Base-by-base conservation (phyloP, 345 rosid genomes). In the Schrenkiella parvula region DNA sequence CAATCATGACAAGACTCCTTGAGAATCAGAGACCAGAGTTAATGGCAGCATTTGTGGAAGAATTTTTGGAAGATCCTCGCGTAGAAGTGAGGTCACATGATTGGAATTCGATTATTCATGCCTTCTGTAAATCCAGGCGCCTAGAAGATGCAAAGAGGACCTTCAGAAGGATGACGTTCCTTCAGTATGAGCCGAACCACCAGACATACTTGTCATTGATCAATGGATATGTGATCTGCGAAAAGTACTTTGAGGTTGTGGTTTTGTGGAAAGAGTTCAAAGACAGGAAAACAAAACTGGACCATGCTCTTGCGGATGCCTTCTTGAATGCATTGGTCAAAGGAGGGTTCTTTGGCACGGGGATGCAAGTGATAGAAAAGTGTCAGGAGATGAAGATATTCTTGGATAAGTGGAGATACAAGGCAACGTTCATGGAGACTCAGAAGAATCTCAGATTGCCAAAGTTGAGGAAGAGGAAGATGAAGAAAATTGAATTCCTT, bases 31-130 rank as follows among this genome's bases (percentile, higher is more conserved):
- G 91, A 64, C 91, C 93, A 8, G 93, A 86, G 79, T 79, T 89
- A 66, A 89, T 89, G 95, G 96, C 95, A 64, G 86, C 85, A 15
- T 89, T 86, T 80, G 63, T 89, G n/a, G 98, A 93, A 60, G 98
- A 91, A 79, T 85, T 88, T 65, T 79, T 88, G 21, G 97, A 86
- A 71, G 97, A 91, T 66, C 90, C 91, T 70, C 84, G 87, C 4
- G 72, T 88, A 28, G 96, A 88, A 79, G 96, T 93, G 70, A 90
- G 89, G 59, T 84, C 95, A 17, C 98, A 91, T 48, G 98, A 93
- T 80, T 93, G 97, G 96, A 93, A 93, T 71, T 91, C 97, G 39
- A 93, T 91, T 37, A 88, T 93, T 73, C 96, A 91, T 46, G 96
- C 97, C 60, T 91, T 88, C 2, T 91, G 91, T 79, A 93, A 93